A percentile compares a stretch with the other conserved stretches of the same genome.
These are phyloP conservation scores for Candida quercuum DNA, from an alignment of 805 yeast species.

Conservation along the genomic window DNA sequence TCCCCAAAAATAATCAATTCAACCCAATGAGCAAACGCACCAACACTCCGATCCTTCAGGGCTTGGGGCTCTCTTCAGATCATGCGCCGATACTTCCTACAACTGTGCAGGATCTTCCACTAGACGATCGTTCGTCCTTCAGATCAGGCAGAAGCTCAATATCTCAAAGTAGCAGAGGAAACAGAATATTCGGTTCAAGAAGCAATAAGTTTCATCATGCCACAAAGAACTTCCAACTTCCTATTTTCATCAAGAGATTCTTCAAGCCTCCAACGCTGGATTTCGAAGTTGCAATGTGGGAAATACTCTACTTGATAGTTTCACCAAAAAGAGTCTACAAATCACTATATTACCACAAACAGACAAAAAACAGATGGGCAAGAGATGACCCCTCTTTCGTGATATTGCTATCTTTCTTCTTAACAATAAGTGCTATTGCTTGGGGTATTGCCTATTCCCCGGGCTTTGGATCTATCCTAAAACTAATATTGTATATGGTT, in stretches of 20 bases:
- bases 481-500: slow-evolving; percentile 77
- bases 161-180: slow-evolving; percentile 4
- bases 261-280: slow-evolving; percentile 78
- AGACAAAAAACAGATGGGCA: slow-evolving; percentile 74
- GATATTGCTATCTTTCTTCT: slow-evolving; percentile 59
- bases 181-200: slow-evolving; percentile 8
- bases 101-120: slow-evolving; percentile 11
- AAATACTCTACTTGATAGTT: slow-evolving; percentile 64
- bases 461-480: slow-evolving; percentile 51
- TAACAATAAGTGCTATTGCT: slow-evolving; percentile 72
- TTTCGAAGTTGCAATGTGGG: slow-evolving; percentile 93
- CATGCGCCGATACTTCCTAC: slow-evolving; percentile 13
- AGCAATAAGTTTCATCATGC: slow-evolving; percentile 1
- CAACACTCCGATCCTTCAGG: not conserved
- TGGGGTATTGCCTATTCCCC: slow-evolving; percentile 88
- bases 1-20: not conserved
- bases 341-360: slow-evolving; percentile 76
- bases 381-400: slow-evolving; percentile 92
- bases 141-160: slow-evolving; percentile 19
- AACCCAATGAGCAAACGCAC: slow-evolving; percentile 6
- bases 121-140: slow-evolving; percentile 19
- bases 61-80: slow-evolving; percentile 1
- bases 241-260: slow-evolving; percentile 37
- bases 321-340: slow-evolving; percentile 81
- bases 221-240: slow-evolving; percentile 21